These are phyloP conservation scores for Schizosaccharomyces versatilis DNA, from an alignment of 1,139 yeast species.

Conservation along the genomic window DNA sequence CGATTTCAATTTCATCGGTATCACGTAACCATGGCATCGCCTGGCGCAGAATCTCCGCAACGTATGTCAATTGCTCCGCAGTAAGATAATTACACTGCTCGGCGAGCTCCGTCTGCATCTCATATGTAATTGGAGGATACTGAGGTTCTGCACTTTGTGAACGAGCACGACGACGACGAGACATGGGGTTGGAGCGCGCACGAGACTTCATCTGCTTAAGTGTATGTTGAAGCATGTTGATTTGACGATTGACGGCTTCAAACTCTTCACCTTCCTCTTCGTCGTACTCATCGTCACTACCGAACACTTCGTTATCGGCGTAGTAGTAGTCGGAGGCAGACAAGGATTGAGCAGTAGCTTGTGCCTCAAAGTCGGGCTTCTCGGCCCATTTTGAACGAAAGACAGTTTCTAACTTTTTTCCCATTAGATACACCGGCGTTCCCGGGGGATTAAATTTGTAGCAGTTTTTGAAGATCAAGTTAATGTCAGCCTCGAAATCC, in stretches of 20 bases:
- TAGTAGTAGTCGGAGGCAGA: conserved; percentile 18
- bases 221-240: conserved; percentile 6
- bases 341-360: conserved; percentile 16
- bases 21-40: conserved; percentile 40
- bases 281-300: conserved; percentile 41
- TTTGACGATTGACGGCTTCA: conserved; percentile 9
- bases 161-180: conserved; percentile 1
- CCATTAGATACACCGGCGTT: conserved; percentile 86
- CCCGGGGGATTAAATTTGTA: conserved; percentile 88
- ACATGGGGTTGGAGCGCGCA: background rate
- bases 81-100: conserved; percentile 58
- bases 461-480: conserved; percentile 70
- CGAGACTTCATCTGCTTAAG: background rate
- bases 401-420: conserved; percentile 65
- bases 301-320: conserved; percentile 8
- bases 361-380: conserved; percentile 42
- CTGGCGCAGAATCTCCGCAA: conserved; percentile 66
- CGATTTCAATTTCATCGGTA: conserved; percentile 76
- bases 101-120: conserved; percentile 86
- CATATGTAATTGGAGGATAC: conserved; percentile 34
- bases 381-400: conserved; percentile 81
- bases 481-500: conserved; percentile 63
- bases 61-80: conserved; percentile 64
- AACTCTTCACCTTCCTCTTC: conserved; percentile 27
- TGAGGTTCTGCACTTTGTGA: conserved; percentile 8